These are phyloP conservation scores for Aspergillus mulundensis DNA, from an alignment of 495 filamentous ascomycete species.

Conservation along the genomic window DNA sequence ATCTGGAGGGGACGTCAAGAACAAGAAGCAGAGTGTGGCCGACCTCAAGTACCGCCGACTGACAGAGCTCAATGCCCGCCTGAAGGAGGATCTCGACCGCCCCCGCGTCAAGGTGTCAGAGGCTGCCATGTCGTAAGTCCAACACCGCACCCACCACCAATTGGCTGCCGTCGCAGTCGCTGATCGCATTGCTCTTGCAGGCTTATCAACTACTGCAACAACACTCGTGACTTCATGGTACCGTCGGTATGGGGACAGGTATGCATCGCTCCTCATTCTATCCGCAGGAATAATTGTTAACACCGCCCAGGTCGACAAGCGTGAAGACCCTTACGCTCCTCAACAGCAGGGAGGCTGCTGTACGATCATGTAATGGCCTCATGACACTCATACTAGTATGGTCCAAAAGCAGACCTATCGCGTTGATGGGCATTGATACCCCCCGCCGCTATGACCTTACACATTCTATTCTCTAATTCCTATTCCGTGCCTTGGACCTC, in stretches of 20 bases:
- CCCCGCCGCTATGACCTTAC: conserved; percentile 35
- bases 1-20: conserved; percentile 67
- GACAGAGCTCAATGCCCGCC: conserved; percentile 90
- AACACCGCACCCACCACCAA: conserved; percentile 1
- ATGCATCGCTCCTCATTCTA: conserved; percentile 27
- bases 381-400: conserved; percentile 25
- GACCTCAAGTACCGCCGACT: conserved; percentile 94
- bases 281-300: too few relatives aligned
- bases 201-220: conserved; percentile 93
- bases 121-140: conserved; percentile 81
- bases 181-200: conserved; percentile 45
- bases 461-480: conserved; percentile 20
- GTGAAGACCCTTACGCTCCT: conserved; percentile 94
- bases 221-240: conserved; percentile 98
- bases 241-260: conserved; percentile 94
- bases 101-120: conserved; percentile 93
- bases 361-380: conserved; percentile 74
- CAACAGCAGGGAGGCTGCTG: conserved; percentile 90
- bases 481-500: conserved; percentile 11
- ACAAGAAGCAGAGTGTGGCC: conserved; percentile 99
- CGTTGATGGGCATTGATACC: conserved; percentile 17
- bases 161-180: conserved; percentile 1
- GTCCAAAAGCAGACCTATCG: conserved; percentile 9
- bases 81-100: conserved; percentile 92
- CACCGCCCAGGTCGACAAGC: conserved; percentile 65